Evolutionary conservation across 2,329 filamentous ascomycete species (phyloP), one percentile per base, ranked within the genome.

Genomic region (Penicillium fuscoglaucum): DNA sequence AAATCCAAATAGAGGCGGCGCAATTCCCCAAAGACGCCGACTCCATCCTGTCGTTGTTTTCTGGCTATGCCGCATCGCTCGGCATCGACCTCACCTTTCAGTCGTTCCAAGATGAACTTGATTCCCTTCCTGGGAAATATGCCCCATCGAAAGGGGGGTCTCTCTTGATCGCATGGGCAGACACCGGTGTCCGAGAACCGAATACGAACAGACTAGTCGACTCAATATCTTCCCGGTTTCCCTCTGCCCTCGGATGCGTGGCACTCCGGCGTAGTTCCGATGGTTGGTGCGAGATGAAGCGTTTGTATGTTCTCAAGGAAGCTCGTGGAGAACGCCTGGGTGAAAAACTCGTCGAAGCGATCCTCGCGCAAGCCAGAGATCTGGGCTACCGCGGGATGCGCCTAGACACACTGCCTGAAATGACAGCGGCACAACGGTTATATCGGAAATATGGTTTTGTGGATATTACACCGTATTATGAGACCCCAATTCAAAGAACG

Each of bases 41-140:
- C 24, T 71, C 70, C 19, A 74, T 83, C 69, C 63, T 73, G 54
- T 55, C 75, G 64, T 69, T 82, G 33, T 79, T 82, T 64, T 72
- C 67, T 15, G 68, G 72, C 8, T 82, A 82, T 59, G 73, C 75
- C 3, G 50, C 67, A 51, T 77, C 78, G 2, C 73, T 87, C 1
- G 74, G 75, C 21, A 76, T 87, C 52, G 83, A 84, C 62, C 81
- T 87, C 37, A 75, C 77, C 12, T 87, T 84, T 66, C 84, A 87
- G 68, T 74, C 78, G 59, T 87, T 85, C 70, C 66, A 76, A 10
- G 66, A 74, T 10, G 84, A 87, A 67, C 73, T 87, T 21, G 72
- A 76, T 7, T 73, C 69, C 9, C 71, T 87, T 17, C 84, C 84
- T 0, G 84, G 83, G 1, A 81, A 81, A 66, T 87, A 87, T 67